Evolutionary conservation across 148 eudicot species (phyloP), one percentile per base, ranked within the genome.

Genomic region (Chenopodium berlandieri): DNA sequence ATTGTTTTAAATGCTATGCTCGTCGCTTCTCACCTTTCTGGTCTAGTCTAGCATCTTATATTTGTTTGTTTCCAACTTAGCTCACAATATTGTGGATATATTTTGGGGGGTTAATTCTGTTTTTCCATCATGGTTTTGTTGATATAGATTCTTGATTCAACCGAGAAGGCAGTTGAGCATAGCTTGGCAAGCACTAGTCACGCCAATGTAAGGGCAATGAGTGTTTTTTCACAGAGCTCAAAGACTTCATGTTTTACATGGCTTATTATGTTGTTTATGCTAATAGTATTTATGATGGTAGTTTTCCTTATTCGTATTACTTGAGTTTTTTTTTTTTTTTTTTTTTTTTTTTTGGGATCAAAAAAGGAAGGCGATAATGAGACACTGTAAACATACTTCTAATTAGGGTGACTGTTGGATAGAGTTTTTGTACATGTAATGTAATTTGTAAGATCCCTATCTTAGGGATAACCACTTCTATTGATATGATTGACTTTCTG

Each of bases 181-280:
- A 94, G 99, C 89, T 88, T 95, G 90, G 99, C 97, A 71, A 91
- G 95, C 86, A 92, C 99, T 1, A 92, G 94, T 56, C 93, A 88
- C 60, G 94, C 92, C 64, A 95, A 76, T 85, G 76, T 87, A 5
- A 87, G 97, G 66, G 95, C 97, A 9, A 78, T 84, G 83, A 88
- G 85, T 7, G 86, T 95, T 46, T 91, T 85, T 81, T 92, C 97
- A 0, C 86, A 86, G 85, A 92, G 90, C 64, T 87, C 87, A 76
- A 94, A 91, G 87, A 94, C 99, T 19, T 86, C 97, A 12, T 95
- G 97, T 78, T 87, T 92, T 81, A 89, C 91, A 12, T 95, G 99
- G 99, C 97, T 95, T 25, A 71, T 86, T 50, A 89, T 95, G 83
- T 88, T 94, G 77, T 87, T 37, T 71, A 95, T 92, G 95, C 82